A percentile compares a stretch with the other conserved stretches of the same genome.
phyloP scores from a whole-genome alignment of 2,329 filamentous ascomycete species.

The Fulvia fulva region DNA sequence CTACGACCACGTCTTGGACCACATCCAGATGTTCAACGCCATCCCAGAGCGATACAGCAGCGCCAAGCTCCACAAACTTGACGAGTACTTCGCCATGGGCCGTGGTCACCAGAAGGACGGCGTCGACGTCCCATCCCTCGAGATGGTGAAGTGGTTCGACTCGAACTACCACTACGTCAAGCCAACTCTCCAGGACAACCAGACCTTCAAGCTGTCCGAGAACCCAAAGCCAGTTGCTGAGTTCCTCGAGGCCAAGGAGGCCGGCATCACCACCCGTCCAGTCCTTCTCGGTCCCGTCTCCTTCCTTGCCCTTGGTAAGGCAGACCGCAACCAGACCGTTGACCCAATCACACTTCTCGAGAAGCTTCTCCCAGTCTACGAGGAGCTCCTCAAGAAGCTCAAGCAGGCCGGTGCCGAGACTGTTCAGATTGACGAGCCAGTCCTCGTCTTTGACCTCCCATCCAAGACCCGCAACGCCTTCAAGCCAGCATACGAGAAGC shows the following conservation, averaged over 20 bases:
- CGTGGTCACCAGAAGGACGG: constrained; percentile 95
- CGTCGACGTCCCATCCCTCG: constrained; percentile 78
- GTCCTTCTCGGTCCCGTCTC: constrained; percentile 94
- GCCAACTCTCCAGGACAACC: constrained; percentile 94
- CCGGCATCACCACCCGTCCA: constrained; percentile 86
- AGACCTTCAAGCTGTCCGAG: constrained; percentile 83
- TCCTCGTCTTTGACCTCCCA: constrained; percentile 91
- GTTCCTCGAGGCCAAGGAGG: constrained; percentile 97
- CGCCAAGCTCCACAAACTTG: constrained; percentile 79
- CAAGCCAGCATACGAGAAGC: constrained; percentile 94
- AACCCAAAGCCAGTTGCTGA: constrained; percentile 91
- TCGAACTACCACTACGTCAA: constrained; percentile 99
- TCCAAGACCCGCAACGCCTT: constrained; percentile 91
- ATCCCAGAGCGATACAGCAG: constrained; percentile 90
- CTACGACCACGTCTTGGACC: constrained; percentile 96
- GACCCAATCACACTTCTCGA: constrained; percentile 91
- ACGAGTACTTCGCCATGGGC: constrained; percentile 99
- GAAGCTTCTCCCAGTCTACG: constrained; percentile 91
- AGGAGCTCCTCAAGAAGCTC: constrained; percentile 85
- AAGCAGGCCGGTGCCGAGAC: constrained; percentile 94
- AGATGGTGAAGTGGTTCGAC: constrained; percentile 99
- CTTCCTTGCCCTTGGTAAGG: constrained; percentile 96
- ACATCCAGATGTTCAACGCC: constrained; percentile 96
- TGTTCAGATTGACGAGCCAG: constrained; percentile 97
- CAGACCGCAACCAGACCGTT: constrained; percentile 89